These are phyloP conservation scores for Eucalyptus guilfoylei DNA, from an alignment of 345 rosid genomes.

Conservation along the genomic window DNA sequence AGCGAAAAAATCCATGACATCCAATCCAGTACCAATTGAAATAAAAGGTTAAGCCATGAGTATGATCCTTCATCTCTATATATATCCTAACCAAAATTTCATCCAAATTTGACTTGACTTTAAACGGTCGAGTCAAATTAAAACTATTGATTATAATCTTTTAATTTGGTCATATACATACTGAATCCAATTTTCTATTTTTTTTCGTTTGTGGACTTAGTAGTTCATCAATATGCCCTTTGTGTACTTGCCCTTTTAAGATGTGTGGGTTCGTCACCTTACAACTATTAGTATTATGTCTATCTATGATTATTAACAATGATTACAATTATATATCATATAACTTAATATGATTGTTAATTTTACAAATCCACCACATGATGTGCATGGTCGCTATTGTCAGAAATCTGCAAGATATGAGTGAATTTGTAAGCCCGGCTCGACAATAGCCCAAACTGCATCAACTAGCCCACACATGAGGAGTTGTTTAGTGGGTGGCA, in stretches of 20 bases:
- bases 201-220: rapidly evolving
- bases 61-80: not conserved
- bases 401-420: not conserved
- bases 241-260: rapidly evolving
- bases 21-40: not conserved
- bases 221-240: not conserved
- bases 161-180: rapidly evolving
- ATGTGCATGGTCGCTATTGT: not conserved
- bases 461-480: not conserved
- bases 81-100: not conserved
- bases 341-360: not conserved
- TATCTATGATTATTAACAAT: not conserved
- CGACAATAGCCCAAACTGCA: not conserved
- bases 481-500: not conserved
- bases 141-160: not conserved
- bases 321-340: not conserved
- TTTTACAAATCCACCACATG: rapidly evolving
- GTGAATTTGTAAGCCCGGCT: not conserved
- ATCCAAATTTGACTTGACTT: not conserved
- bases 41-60: not conserved
- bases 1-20: not conserved
- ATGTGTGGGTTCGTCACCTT: not conserved
- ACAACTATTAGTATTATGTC: not conserved
- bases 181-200: not conserved
- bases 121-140: rapidly evolving